Evolutionary conservation across 257 asterid species (phyloP), one percentile per base, ranked within the genome.

Genomic region (Voacanga thouarsii): DNA sequence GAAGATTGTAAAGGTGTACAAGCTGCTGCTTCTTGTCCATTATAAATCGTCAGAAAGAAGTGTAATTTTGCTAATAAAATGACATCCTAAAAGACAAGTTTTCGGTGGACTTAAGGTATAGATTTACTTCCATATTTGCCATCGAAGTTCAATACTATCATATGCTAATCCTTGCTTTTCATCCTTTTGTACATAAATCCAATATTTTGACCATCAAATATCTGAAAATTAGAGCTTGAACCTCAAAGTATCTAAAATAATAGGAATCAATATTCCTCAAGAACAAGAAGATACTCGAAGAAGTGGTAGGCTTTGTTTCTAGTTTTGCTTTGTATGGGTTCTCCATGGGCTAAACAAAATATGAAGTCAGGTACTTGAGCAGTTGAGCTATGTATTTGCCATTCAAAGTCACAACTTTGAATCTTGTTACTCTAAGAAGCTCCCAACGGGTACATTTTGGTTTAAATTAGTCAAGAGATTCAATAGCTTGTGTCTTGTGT

Each of bases 1-100:
- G 63, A 49, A 51, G 59, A 71, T 41, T 80, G 84, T 80, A 82
- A 82, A 80, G 83, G 61, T 82, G 78, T 79, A 77, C 66, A 70
- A 79, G 55, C 57, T 82, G 75, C 76, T 82, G 71, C 76, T 76
- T 68, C 10, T 59, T 80, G 65, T 75, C 49, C 43, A 78, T 75
- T 66, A 80, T 64, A 70, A 80, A 71, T 41, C 45, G 74, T 56
- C 81, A 71, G 74, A 80, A 26, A 64, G 61, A 75, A 78, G 15
- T 71, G 80, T 64, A 74, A 74, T 80, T 75, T 80, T 71, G n/a
- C 61, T 37, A 80, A 75, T 81, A 84, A 81, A 33, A 69, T 71
- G 55, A 74, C 72, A 72, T 73, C 77, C 77, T 45, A 71, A 57
- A 75, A 55, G 55, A 50, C 10, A 56, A 66, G 53, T 68, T 37